Evolutionary conservation across 2,329 filamentous ascomycete genomes (phyloP), one percentile per base, ranked within the genome.

Genomic region (Myriosclerotinia scirpicola): DNA sequence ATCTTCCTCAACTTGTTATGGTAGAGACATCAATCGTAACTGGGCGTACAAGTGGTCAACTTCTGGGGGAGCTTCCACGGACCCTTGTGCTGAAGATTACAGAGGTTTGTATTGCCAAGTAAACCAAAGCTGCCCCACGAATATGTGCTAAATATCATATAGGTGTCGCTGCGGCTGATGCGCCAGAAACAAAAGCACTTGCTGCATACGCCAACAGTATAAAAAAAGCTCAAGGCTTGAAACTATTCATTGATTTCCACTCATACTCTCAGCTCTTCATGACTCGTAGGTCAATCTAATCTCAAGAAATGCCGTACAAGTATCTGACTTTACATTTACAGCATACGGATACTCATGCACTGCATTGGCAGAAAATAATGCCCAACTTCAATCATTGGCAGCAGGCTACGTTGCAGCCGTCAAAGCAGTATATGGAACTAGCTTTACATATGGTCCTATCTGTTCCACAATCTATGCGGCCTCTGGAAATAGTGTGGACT

Each of bases 171-270:
- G 75, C 79, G 0, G 80, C 80, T 20, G 81, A 84, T 66, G 79
- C 82, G 0, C 81, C 83, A 6, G 85, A 87, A 76, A 85, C 79
- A 70, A 77, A 78, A 67, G 81, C 77, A 0, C 77, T 89, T 11
- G 79, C 80, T 40, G 78, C 79, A 6, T 81, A 82, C 55, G 77
- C 84, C 26, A 78, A 79, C 58, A 72, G 76, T 50, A 73, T 87
- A 34, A 77, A 79, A 4, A 66, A 72, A 11, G 65, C 70, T 3
- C 80, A 83, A 68, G 84, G 85, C 1, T 78, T 89, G 52, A 83
- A 85, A 72, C 79, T 88, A 2, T 90, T 84, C 76, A 84, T 90
- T 69, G 87, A 90, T 76, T 85, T 84, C 74, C 87, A 90, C 77
- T 82, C 85, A 0, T 90, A 88, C 77, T 83, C 81, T 14, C 86